A percentile compares a stretch with the other conserved stretches of the same genome.
These are phyloP conservation scores for Leccinum truebloodii DNA, from an alignment of 768 basidiomycete genomes.

Conservation along the genomic window DNA sequence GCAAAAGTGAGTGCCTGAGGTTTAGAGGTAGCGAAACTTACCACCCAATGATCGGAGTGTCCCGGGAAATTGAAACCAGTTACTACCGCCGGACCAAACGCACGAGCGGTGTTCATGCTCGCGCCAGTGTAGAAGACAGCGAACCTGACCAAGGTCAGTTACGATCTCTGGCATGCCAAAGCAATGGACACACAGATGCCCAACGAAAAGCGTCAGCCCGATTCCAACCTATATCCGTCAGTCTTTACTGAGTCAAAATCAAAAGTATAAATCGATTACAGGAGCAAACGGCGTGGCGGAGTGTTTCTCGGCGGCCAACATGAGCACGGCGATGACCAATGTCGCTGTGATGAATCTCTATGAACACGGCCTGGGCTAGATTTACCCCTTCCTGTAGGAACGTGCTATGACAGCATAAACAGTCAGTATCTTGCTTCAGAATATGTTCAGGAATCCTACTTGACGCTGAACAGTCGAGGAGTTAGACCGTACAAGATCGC, in stretches of 20 bases:
- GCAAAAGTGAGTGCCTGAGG: not conserved
- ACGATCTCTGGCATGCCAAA: not conserved
- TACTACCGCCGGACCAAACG: conserved; percentile 70
- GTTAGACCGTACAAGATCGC: conserved; percentile 56
- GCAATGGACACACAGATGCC: conserved; percentile 50
- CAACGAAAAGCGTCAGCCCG: conserved; percentile 62
- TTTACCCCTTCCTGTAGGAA: conserved; percentile 47
- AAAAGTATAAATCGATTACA: conserved; percentile 32
- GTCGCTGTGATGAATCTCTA: conserved; percentile 68
- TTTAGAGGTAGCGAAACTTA: conserved; percentile 32
- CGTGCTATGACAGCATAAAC: conserved; percentile 40
- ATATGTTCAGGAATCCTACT: conserved; percentile 38
- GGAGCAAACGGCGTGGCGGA: conserved; percentile 66
- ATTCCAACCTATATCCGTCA: conserved; percentile 51
- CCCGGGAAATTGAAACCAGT: conserved; percentile 49
- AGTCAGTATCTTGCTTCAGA: conserved; percentile 2
- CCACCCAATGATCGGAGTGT: conserved; percentile 57
- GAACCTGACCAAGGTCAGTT: conserved; percentile 39
- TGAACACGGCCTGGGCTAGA: conserved; percentile 61
- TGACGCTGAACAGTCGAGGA: conserved; percentile 53
- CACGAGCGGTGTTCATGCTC: conserved; percentile 65
- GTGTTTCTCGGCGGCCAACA: conserved; percentile 75
- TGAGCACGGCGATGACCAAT: conserved; percentile 63
- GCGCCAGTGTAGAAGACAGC: conserved; percentile 65
- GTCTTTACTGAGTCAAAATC: not conserved